Evolutionary conservation across 345 rosid genomes (phyloP), one percentile per base, ranked within the genome.

Genomic region (Zanthoxylum bungeanum): DNA sequence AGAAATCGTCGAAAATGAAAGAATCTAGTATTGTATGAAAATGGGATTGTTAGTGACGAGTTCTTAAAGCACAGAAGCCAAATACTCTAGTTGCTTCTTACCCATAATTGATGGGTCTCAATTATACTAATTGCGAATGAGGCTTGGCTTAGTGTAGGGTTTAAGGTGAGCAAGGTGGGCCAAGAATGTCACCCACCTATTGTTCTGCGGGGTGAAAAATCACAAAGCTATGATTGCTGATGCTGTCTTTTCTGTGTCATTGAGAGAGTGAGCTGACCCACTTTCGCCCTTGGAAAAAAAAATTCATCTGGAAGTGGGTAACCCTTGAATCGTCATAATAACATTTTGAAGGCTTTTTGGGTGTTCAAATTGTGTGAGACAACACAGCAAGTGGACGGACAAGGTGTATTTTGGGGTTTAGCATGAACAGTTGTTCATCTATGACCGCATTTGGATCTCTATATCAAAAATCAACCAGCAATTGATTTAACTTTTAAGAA

Each of bases 141-240:
- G 62, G 73, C 62, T 73, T 53, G n/a, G n/a, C n/a, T n/a, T 11
- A 44, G 47, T 84, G 85, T 73, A 83, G 76, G 84, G 81, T 73
- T 77, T 68, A 72, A 59, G 80, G 75, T 63, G 74, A 77, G 77
- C 82, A 81, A 67, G 46, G 82, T 72, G 91, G 87, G 74, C 84
- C 83, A 74, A 39, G 66, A 19, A 47, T 87, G 87, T 81, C 77
- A 64, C 78, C 86, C 86, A 83, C 90, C 74, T n/a, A 75, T 66
- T 52, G 24, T 42, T 49, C 64, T 46, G n/a, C 34, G 71, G 64
- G 76, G 62, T 64, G 75, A 66, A 66, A 66, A 72, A 62, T 70
- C 57, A 74, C 73, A 66, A 76, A 63, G 60, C 63, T 60, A 60
- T 70, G 76, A 80, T 74, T 79, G 72, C 60, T n/a, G 72, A 66